Percentiles rank a stretch among this genome's conserved stretches.
These are phyloP conservation scores for Cryphonectria carpinicola DNA, from an alignment of 2,329 filamentous ascomycete genomes.

Conservation along the genomic window DNA sequence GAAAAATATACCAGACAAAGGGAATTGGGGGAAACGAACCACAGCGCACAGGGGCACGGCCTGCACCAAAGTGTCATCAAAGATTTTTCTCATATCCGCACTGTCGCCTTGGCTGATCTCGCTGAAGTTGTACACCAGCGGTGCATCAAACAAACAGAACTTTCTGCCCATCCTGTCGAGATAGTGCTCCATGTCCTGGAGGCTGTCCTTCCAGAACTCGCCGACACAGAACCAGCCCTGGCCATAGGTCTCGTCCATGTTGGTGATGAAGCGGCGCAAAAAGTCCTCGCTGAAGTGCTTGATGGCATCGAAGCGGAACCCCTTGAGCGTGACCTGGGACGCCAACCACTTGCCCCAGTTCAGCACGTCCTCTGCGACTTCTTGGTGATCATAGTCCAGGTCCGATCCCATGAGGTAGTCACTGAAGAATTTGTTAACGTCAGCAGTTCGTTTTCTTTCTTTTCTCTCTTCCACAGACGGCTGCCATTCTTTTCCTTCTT, in stretches of 20 bases:
- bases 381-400: conserved; percentile 66
- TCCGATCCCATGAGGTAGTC: conserved; percentile 76
- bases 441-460: too few species aligned
- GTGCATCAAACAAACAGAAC: conserved; percentile 68
- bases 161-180: conserved; percentile 55
- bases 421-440: conserved; percentile 3
- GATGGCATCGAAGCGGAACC: conserved; percentile 72
- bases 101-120: conserved; percentile 57
- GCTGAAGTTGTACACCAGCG: conserved; percentile 70
- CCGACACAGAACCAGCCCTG: conserved; percentile 44
- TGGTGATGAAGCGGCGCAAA: conserved; percentile 64
- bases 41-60: conserved; percentile 42
- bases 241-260: conserved; percentile 53
- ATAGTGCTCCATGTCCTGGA: conserved; percentile 40
- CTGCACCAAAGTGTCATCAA: conserved; percentile 62
- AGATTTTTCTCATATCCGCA: conserved; percentile 66
- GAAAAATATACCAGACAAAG: too few species aligned
- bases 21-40: conserved; percentile 29
- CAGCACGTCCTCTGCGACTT: conserved; percentile 67
- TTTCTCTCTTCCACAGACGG: too few species aligned
- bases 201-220: conserved; percentile 46
- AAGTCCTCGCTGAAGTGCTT: conserved; percentile 75
- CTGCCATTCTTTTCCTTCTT: too few species aligned
- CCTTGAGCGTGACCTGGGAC: conserved; percentile 61
- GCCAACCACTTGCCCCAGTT: conserved; percentile 72